phyloP scores from a whole-genome alignment of 306 rosid genomes.

The Rubus parviflorus region DNA sequence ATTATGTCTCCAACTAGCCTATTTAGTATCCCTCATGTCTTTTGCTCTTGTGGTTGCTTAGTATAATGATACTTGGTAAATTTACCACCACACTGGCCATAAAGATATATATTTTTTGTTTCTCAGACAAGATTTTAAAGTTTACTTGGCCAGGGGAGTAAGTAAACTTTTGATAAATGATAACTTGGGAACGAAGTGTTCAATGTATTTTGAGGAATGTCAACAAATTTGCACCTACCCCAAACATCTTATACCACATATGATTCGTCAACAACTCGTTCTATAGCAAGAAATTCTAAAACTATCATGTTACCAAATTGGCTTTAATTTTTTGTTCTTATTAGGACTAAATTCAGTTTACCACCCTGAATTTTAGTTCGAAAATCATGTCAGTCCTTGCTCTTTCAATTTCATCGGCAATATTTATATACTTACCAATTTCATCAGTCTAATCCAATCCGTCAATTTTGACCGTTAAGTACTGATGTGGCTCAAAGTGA shows the following conservation, averaged over 20 bases:
- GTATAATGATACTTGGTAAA: background rate
- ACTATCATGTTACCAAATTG: background rate
- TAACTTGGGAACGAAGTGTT: background rate
- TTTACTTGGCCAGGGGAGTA: background rate
- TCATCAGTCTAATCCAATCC: too few relatives aligned
- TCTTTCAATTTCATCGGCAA: too few relatives aligned
- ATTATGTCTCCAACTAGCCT: background rate
- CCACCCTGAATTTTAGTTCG: too few relatives aligned
- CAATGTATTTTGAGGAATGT: background rate
- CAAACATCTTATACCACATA: background rate
- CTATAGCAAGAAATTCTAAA: background rate
- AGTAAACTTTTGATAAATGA: background rate
- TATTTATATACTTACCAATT: too few relatives aligned
- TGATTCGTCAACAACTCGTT: background rate
- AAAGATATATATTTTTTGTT: background rate
- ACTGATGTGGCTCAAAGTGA: too few relatives aligned
- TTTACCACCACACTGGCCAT: background rate
- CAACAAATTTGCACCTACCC: slow-evolving; percentile 6
- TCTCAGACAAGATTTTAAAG: background rate
- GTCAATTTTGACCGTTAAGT: too few relatives aligned
- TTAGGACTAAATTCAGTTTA: too few relatives aligned
- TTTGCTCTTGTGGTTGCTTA: background rate
- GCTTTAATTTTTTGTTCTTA: too few relatives aligned
- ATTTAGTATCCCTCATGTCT: background rate
- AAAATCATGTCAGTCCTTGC: too few relatives aligned